Percentiles rank a stretch among this genome's conserved stretches.
Conservation (phyloP, 176 grass and related monocot genomes). For the Hyparrhenia diplandra region DNA sequence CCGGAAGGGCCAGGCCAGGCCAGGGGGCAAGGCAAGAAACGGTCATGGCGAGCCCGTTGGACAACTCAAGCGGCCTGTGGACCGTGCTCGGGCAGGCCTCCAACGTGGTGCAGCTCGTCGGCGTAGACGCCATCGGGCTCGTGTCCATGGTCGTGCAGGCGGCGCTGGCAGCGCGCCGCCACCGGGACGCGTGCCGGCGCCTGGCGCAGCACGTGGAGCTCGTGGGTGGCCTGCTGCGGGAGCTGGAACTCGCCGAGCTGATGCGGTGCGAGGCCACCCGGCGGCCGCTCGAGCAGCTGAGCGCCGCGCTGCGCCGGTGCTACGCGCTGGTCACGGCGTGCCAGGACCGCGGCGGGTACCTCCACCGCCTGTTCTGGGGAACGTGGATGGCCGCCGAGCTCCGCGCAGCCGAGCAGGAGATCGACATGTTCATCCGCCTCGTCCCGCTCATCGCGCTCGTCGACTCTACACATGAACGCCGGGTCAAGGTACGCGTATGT, state of each 20-base stretch:
- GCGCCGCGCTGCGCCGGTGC: constrained; percentile 36
- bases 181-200: constrained; percentile 47
- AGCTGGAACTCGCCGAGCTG: constrained; percentile 39
- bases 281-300: constrained; percentile 44
- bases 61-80: background rate
- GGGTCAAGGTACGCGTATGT: background rate
- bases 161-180: constrained; percentile 45
- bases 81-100: background rate
- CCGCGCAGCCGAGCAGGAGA: constrained; percentile 33
- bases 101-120: constrained; percentile 31
- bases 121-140: constrained; percentile 41
- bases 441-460: constrained; percentile 55
- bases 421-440: constrained; percentile 50
- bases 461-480: constrained; percentile 20
- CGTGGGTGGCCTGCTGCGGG: constrained; percentile 44
- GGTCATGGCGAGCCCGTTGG: background rate
- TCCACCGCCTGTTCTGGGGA: constrained; percentile 38
- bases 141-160: constrained; percentile 31
- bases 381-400: constrained; percentile 37
- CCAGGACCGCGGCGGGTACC: constrained; percentile 40
- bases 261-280: constrained; percentile 41
- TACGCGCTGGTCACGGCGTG: constrained; percentile 42
- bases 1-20: background rate
- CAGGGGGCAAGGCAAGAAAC: background rate
- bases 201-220: constrained; percentile 49